phyloP scores from a whole-genome alignment of 805 yeast species.

The Yamadazyma scolyti region DNA sequence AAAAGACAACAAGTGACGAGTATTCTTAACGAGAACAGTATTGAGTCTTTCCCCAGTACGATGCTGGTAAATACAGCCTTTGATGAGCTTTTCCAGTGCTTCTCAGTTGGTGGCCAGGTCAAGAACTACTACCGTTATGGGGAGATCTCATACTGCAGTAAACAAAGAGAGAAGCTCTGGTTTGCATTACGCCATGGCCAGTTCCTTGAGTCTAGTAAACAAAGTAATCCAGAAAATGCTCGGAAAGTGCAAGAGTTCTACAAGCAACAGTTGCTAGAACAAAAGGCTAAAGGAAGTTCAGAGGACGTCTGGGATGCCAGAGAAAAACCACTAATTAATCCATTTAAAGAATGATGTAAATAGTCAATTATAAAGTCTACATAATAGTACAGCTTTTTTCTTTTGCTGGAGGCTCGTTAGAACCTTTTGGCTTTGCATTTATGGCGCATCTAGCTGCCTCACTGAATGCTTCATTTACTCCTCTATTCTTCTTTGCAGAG shows the following conservation, averaged over 20 bases:
- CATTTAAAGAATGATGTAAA: conserved; percentile 26
- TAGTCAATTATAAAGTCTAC: conserved; percentile 15
- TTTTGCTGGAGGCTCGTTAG: conserved; percentile 41
- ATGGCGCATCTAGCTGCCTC: conserved; percentile 98
- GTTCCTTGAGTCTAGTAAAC: conserved; percentile 17
- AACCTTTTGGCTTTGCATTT: conserved; percentile 79
- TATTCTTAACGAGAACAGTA: conserved; percentile 17
- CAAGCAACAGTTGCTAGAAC: conserved; percentile 57
- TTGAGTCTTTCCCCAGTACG: conserved; percentile 26
- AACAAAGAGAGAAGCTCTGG: conserved; percentile 69
- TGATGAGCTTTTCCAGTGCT: conserved; percentile 82
- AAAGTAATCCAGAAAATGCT: conserved; percentile 43
- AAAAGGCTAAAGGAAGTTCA: conserved; percentile 65
- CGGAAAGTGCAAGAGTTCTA: conserved; percentile 66
- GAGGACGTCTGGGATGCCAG: conserved; percentile 80
- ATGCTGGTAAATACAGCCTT: conserved; percentile 62
- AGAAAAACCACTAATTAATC: conserved; percentile 26
- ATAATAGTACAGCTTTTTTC: conserved; percentile 37
- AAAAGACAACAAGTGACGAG: conserved; percentile 20
- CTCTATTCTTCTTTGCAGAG: conserved; percentile 92
- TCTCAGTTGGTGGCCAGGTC: conserved; percentile 87
- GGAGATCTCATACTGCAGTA: conserved; percentile 64
- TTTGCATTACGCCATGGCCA: conserved; percentile 66
- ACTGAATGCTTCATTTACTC: conserved; percentile 98
- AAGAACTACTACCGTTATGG: conserved; percentile 84